Conservation (phyloP, 176 grass and related monocot genomes). For the Secale cereale region DNA sequence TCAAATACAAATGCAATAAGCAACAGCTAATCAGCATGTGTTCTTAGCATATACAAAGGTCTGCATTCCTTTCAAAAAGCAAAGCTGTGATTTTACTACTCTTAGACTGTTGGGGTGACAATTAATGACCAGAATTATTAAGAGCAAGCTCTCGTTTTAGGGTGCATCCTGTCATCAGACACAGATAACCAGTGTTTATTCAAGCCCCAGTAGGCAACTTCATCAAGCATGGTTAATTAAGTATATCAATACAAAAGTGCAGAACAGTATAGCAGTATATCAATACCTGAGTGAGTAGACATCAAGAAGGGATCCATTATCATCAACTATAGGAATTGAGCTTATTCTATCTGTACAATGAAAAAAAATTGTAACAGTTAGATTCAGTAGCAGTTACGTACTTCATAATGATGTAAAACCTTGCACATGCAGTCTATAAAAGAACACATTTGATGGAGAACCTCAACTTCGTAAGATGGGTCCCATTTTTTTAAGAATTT, state of each 20-base stretch:
- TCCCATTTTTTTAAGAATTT: constrained; percentile 8
- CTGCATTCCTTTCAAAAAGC: neutral
- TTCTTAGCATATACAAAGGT: constrained; percentile 11
- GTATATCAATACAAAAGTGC: constrained; percentile 15
- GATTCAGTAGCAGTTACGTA: constrained; percentile 1
- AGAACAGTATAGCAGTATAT: constrained; percentile 5
- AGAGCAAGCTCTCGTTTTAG: neutral
- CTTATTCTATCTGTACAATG: constrained; percentile 46
- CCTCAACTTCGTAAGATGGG: neutral
- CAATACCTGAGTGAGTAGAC: constrained; percentile 60
- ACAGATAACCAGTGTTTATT: neutral
- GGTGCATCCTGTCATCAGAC: neutral
- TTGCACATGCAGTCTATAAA: constrained; percentile 22
- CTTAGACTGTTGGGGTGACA: neutral
- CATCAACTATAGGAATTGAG: constrained; percentile 64
- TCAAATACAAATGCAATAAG: constrained; percentile 24
- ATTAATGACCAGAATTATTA: neutral
- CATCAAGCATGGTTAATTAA: neutral
- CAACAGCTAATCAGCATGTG: constrained; percentile 14
- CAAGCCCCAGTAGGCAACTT: neutral
- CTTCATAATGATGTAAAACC: constrained; percentile 4
- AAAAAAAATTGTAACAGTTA: constrained; percentile 2
- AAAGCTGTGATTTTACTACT: neutral
- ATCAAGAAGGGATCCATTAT: constrained; percentile 49
- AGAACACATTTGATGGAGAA: neutral